A percentile compares a stretch with the other conserved stretches of the same genome.
Evolutionary conservation across 441 rosid genomes (phyloP).

Genomic region (Melastoma candidum): DNA sequence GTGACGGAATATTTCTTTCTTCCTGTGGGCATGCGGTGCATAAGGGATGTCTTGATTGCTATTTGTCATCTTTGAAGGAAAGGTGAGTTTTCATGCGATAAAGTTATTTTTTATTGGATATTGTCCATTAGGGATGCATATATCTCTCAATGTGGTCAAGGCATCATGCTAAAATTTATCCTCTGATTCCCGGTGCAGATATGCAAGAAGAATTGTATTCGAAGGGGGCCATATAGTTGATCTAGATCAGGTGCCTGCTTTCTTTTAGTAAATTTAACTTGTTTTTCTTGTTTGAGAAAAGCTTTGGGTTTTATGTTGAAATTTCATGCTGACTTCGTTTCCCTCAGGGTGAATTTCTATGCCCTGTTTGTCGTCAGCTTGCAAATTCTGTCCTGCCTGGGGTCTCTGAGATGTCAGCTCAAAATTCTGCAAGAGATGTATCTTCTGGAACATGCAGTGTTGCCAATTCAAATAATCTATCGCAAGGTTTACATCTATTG

Average conservation of each 20-base stretch:
- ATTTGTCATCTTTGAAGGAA: conserved; percentile 75
- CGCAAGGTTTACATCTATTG: conserved; percentile 56
- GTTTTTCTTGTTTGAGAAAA: not conserved
- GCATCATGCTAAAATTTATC: not conserved
- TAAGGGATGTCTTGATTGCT: conserved; percentile 83
- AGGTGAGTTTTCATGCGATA: conserved; percentile 34
- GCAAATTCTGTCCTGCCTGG: conserved; percentile 75
- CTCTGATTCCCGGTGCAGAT: conserved; percentile 30
- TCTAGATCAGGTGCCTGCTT: conserved; percentile 56
- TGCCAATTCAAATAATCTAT: conserved; percentile 35
- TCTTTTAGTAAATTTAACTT: not conserved
- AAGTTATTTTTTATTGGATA: too few species aligned
- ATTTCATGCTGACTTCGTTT: not conserved
- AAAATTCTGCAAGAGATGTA: conserved; percentile 17
- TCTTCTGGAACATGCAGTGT: conserved; percentile 22
- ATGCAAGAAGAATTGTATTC: conserved; percentile 52
- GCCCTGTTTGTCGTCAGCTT: conserved; percentile 92
- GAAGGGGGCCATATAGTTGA: conserved; percentile 90
- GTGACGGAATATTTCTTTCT: conserved; percentile 85
- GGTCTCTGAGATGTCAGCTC: conserved; percentile 31
- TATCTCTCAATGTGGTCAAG: too few species aligned
- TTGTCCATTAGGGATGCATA: too few species aligned
- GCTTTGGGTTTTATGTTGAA: not conserved
- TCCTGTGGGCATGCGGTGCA: conserved; percentile 99
- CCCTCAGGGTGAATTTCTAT: conserved; percentile 86